Evolutionary conservation across 768 basidiomycete genomes (phyloP), one percentile per base, ranked within the genome.

Genomic region (Russula dissimulans): DNA sequence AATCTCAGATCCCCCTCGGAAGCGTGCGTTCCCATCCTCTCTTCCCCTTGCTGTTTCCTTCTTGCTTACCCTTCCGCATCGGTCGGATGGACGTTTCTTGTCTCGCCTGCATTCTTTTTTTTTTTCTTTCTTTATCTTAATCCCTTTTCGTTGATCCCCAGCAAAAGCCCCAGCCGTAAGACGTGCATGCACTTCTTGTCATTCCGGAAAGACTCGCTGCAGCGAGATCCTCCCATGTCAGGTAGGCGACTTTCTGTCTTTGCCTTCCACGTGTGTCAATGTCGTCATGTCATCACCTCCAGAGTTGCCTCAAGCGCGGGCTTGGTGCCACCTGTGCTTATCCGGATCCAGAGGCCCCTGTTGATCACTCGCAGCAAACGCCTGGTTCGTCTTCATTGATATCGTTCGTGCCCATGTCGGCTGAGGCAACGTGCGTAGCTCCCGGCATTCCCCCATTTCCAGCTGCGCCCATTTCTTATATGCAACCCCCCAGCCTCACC

Each of bases 241-340:
- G 82, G 87, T 86, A 64, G 11, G 72, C 66, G 31, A 14, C 46
- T 53, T 47, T 52, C 41, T 59, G 26, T 14, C 22, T 29, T 18
- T 18, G 31, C 48, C 38, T 68, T 63, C 12, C 54, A 18, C 45
- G 22, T 57, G 47, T 61, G 34, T 38, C 51, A 44, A 26, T 26
- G 39, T 50, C 44, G n/a, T 44, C 34, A 46, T 43, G n/a, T 38
- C 38, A 29, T 46, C 29, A 31, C 53, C 26, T 54, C 36, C 71
- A 90, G 89, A 89, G 85, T 71, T 91, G 89, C 67, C 78, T 91
- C 69, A 91, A 91, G 73, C 82, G 89, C 56, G 89, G 89, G 18
- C 76, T 89, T 56, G 88, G 85, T 31, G 72, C 78, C 3, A 71
- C 78, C 17, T 91, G 89, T 68, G 76, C 86, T 14, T 91, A 91